phyloP scores from a whole-genome alignment of 2,329 filamentous ascomycete species.

The Chaetomium olivaceum region DNA sequence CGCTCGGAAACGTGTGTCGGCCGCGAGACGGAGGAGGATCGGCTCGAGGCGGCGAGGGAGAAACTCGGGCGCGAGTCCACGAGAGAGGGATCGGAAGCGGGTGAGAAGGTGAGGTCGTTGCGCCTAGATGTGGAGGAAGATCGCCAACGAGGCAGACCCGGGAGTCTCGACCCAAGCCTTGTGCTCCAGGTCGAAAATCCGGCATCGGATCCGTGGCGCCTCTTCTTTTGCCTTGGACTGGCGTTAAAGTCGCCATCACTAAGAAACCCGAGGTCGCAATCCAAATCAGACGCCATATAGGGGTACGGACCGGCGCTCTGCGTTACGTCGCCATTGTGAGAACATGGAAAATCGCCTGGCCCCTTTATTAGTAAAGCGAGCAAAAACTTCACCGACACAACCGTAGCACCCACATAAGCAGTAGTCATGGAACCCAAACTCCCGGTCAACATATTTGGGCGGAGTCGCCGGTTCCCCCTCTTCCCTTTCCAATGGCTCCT shows the following conservation, averaged over 20 bases:
- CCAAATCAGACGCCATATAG: slow-evolving; percentile 48
- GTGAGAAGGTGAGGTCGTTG: slow-evolving; percentile 51
- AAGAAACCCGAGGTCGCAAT: slow-evolving; percentile 68
- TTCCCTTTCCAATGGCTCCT: slow-evolving; percentile 74
- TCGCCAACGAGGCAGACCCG: slow-evolving; percentile 54
- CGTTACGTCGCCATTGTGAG: slow-evolving; percentile 52
- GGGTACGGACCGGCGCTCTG: slow-evolving; percentile 43
- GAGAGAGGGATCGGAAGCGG: slow-evolving; percentile 79
- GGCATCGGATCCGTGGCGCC: slow-evolving; percentile 60
- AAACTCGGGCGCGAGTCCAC: slow-evolving; percentile 67
- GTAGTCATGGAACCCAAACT: slow-evolving; percentile 61
- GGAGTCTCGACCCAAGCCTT: slow-evolving; percentile 64
- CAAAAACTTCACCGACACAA: background rate
- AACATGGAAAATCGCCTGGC: slow-evolving; percentile 62
- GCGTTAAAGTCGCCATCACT: slow-evolving; percentile 61
- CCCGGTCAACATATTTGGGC: slow-evolving; percentile 47
- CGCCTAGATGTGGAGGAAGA: slow-evolving; percentile 49
- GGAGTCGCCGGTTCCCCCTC: slow-evolving; percentile 55
- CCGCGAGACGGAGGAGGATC: slow-evolving; percentile 75
- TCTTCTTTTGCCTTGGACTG: slow-evolving; percentile 52
- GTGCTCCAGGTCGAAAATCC: slow-evolving; percentile 63
- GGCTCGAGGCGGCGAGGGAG: slow-evolving; percentile 69
- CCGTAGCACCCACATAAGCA: slow-evolving; percentile 68
- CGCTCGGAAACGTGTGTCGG: slow-evolving; percentile 50
- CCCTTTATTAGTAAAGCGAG: slow-evolving; percentile 14